Conservation (phyloP, 257 asterid genomes). For the Gentiana dahurica region DNA sequence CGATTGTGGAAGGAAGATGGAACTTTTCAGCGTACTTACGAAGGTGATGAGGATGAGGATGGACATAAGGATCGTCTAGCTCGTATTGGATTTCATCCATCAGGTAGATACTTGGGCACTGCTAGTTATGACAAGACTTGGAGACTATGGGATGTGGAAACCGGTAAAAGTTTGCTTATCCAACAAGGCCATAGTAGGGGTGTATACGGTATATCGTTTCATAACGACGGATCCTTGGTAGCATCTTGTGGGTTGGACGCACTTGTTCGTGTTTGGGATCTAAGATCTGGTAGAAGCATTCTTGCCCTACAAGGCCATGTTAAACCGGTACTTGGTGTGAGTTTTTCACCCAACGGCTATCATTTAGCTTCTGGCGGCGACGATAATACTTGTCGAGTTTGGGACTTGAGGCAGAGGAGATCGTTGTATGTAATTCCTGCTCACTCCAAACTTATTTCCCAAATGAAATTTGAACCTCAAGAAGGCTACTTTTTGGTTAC, state of each 20-base stretch:
- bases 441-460: conserved; percentile 81
- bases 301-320: conserved; percentile 93
- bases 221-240: conserved; percentile 84
- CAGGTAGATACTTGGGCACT: conserved; percentile 86
- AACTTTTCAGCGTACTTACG: conserved; percentile 50
- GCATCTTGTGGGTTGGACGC: conserved; percentile 93
- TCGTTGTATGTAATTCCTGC: conserved; percentile 75
- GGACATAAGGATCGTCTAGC: conserved; percentile 92
- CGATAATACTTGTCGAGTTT: conserved; percentile 90
- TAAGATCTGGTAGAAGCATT: conserved; percentile 82
- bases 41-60: conserved; percentile 19
- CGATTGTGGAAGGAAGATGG: conserved; percentile 71
- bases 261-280: conserved; percentile 97
- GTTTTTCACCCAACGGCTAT: conserved; percentile 91
- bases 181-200: conserved; percentile 99
- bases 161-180: conserved; percentile 71
- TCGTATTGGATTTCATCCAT: conserved; percentile 84
- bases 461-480: conserved; percentile 88
- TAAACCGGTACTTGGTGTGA: conserved; percentile 80
- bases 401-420: conserved; percentile 89
- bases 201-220: conserved; percentile 76
- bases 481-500: conserved; percentile 93
- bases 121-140: conserved; percentile 92
- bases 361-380: conserved; percentile 96
- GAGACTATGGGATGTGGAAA: conserved; percentile 96